These are phyloP conservation scores for Skeletonema costatum DNA, from an alignment of 108 stramenopile species.

Conservation along the genomic window DNA sequence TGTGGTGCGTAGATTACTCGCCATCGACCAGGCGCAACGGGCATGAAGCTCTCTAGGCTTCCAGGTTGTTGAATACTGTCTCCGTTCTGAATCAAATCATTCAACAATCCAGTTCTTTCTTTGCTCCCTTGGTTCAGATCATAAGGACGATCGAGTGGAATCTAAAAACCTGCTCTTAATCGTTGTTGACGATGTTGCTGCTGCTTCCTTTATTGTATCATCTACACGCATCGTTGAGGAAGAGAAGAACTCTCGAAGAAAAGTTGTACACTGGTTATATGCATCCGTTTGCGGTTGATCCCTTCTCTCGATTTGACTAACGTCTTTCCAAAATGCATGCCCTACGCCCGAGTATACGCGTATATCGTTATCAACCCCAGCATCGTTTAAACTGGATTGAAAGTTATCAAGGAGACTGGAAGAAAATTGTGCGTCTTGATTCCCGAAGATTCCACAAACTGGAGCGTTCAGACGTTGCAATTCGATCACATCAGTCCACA, in stretches of 20 bases:
- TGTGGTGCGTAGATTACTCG: conserved; percentile 72
- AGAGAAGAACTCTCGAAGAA: conserved; percentile 16
- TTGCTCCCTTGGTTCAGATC: conserved; percentile 43
- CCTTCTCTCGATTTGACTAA: conserved; percentile 14
- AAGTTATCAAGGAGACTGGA: conserved; percentile 20
- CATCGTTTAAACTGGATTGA: conserved; percentile 9
- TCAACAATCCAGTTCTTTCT: conserved; percentile 41
- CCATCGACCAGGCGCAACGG: conserved; percentile 68
- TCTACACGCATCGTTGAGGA: background rate
- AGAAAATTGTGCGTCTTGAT: conserved; percentile 31
- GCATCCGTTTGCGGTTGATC: conserved; percentile 26
- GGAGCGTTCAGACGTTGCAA: background rate
- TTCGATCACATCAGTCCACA: conserved; percentile 17
- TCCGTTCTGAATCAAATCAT: conserved; percentile 32
- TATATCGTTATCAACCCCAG: conserved; percentile 31
- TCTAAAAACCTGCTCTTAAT: conserved; percentile 30
- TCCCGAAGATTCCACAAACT: conserved; percentile 31
- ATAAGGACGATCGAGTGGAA: conserved; percentile 40
- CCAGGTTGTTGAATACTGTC: conserved; percentile 46
- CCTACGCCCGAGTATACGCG: conserved; percentile 20
- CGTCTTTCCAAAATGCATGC: conserved; percentile 44
- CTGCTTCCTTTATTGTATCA: background rate
- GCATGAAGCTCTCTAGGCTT: conserved; percentile 41
- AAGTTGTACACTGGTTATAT: conserved; percentile 21
- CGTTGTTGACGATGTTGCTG: background rate